Conservation (phyloP, 495 filamentous ascomycete genomes). For the Xylaria castorea region DNA sequence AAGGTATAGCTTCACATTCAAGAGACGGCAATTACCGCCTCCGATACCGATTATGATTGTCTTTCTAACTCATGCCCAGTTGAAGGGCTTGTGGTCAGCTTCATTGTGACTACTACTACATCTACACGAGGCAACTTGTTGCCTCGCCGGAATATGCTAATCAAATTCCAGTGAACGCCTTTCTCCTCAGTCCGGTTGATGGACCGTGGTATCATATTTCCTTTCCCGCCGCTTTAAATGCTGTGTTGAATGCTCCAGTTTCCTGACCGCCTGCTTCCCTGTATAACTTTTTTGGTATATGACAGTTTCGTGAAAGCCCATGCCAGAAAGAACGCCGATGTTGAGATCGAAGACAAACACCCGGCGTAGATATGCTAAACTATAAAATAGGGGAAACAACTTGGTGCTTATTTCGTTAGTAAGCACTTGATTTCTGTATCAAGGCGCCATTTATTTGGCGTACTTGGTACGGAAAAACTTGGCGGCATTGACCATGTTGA, state of each 20-base stretch:
- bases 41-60: constrained; percentile 1
- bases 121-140: constrained; percentile 30
- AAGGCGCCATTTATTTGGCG: constrained; percentile 52
- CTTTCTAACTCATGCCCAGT: constrained; percentile 26
- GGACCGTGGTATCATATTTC: constrained; percentile 45
- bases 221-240: constrained; percentile 42
- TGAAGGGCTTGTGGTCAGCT: constrained; percentile 24
- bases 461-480: constrained; percentile 95
- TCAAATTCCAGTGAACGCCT: constrained; percentile 39
- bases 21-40: constrained; percentile 15
- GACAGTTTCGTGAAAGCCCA: constrained; percentile 42
- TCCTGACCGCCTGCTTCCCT: constrained; percentile 45
- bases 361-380: constrained; percentile 27
- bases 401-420: background rate
- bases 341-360: constrained; percentile 51
- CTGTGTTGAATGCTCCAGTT: constrained; percentile 45
- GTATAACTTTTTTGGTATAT: constrained; percentile 44
- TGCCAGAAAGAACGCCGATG: constrained; percentile 55
- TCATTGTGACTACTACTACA: constrained; percentile 23
- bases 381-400: constrained; percentile 7
- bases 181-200: constrained; percentile 54
- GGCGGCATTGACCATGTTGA: constrained; percentile 94
- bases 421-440: background rate
- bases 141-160: constrained; percentile 33
- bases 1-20: background rate